phyloP scores from a whole-genome alignment of 2,329 filamentous ascomycete species.

The Tolypocladium tropicale region DNA sequence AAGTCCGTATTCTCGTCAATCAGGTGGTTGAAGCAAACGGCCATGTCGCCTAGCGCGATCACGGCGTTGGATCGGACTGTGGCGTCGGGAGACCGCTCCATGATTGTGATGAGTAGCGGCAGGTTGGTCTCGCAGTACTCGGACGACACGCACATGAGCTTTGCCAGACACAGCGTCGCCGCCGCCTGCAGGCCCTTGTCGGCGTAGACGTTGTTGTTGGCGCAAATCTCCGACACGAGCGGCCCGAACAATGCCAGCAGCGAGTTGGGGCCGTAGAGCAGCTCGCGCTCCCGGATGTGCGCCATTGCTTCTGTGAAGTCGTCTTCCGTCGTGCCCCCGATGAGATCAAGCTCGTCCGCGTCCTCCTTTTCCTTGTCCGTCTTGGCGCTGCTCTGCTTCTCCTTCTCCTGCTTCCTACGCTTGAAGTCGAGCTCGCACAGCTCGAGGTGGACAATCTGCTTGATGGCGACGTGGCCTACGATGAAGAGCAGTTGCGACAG shows the following conservation, averaged over 20 bases:
- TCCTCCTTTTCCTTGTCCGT: conserved; percentile 45
- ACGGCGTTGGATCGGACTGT: conserved; percentile 94
- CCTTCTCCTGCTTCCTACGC: conserved; percentile 82
- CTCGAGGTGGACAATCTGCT: conserved; percentile 97
- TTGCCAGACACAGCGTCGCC: conserved; percentile 87
- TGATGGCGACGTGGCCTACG: conserved; percentile 93
- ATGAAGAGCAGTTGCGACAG: conserved; percentile 90
- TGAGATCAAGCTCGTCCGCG: conserved; percentile 86
- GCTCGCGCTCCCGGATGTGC: conserved; percentile 73
- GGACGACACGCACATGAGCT: conserved; percentile 95
- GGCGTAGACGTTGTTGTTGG: conserved; percentile 85
- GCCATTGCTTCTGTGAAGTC: conserved; percentile 83
- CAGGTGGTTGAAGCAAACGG: conserved; percentile 97
- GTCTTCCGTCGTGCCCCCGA: conserved; percentile 90
- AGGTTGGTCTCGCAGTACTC: conserved; percentile 95
- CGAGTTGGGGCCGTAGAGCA: conserved; percentile 72
- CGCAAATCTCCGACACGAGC: conserved; percentile 85
- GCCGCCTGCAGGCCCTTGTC: conserved; percentile 87
- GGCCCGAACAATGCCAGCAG: conserved; percentile 86
- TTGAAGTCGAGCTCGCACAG: conserved; percentile 98
- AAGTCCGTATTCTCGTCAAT: conserved; percentile 99
- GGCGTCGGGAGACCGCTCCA: conserved; percentile 86
- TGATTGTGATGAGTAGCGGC: conserved; percentile 90
- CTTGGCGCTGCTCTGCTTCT: conserved; percentile 48
- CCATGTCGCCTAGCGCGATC: conserved; percentile 96